Evolutionary conservation across 345 rosid species (phyloP).

Genomic region (Turritis glabra): DNA sequence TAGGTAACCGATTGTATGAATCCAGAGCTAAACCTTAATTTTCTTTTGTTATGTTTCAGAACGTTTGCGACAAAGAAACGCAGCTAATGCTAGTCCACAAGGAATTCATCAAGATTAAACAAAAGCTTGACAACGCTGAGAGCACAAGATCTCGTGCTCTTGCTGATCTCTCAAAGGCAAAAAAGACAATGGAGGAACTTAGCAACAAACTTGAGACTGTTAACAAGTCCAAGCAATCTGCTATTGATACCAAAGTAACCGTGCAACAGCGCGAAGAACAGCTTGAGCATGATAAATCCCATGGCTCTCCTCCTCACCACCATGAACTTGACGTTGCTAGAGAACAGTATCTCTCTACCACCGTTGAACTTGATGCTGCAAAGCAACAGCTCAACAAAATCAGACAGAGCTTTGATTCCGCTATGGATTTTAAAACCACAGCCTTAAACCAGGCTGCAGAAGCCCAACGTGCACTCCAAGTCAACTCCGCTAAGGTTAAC

Average conservation of each 20-base stretch:
- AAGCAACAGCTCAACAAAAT: conserved; percentile 71
- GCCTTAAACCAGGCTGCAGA: conserved; percentile 71
- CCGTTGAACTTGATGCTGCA: conserved; percentile 55
- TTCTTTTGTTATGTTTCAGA: conserved; percentile 32
- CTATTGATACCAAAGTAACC: conserved; percentile 50
- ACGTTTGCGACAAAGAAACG: conserved; percentile 61
- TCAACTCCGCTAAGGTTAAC: conserved; percentile 41
- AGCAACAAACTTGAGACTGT: conserved; percentile 43
- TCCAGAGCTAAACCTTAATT: neutral
- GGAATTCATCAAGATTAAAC: conserved; percentile 47
- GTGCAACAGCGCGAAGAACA: conserved; percentile 50
- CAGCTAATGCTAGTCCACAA: conserved; percentile 54
- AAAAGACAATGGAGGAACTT: conserved; percentile 48
- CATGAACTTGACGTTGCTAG: conserved; percentile 59
- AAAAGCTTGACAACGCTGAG: conserved; percentile 48
- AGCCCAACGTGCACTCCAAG: conserved; percentile 50
- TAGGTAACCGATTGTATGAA: neutral
- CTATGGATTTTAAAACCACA: conserved; percentile 58
- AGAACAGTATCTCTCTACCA: conserved; percentile 52
- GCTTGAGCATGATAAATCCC: conserved; percentile 62
- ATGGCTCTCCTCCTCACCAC: conserved; percentile 41
- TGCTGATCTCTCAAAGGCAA: conserved; percentile 56
- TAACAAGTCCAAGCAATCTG: conserved; percentile 46
- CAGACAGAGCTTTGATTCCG: conserved; percentile 76
- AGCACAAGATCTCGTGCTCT: conserved; percentile 46